Evolutionary conservation across 1,284 basidiomycete genomes (phyloP), one percentile per base, ranked within the genome.

Genomic region (Clitocybe nebularis): DNA sequence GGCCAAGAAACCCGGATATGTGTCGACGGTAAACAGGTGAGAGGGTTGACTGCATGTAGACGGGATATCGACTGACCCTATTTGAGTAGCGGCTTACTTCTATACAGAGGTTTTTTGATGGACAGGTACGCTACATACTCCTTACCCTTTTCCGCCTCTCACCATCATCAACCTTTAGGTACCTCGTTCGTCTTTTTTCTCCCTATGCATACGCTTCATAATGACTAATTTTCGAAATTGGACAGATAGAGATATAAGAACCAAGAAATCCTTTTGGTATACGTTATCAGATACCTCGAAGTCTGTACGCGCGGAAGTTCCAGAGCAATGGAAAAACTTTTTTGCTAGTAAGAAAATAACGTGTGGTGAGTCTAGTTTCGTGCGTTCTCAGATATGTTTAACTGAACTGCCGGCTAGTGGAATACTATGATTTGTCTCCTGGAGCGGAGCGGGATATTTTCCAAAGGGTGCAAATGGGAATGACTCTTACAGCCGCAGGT

Each of bases 381-480:
- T 5, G 1, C 8, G n/a, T 22, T 11, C n/a, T 21, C 5, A 20
- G 14, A 29, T 16, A 8, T 23, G 17, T 11, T 11, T 39, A 8
- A 16, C 5, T 25, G 21, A 11, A 38, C 13, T n/a, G n/a, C 20
- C 10, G n/a, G 11, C 7, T 44, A 86, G 83, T 84, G 42, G 78
- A 83, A 57, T 81, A 84, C 48, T 54, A 63, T 26, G 55, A 63
- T 14, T 61, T 86, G 2, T 60, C 68, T 2, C 63, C 72, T 10
- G 65, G 62, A 6, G 63, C 66, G 5, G 73, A 86, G 55, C 75
- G 82, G 34, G 84, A 88, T 38, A 80, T 87, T n/a, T 88, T 88
- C 58, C 81, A 86, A 53, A 68, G 85, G 22, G 84, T 88, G 5
- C 85, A 88, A 53, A 60, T 87, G n/a, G 84, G 84, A 26, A 77